phyloP scores from a whole-genome alignment of 2,329 filamentous ascomycete species.

The Zymoseptoria tritici region DNA sequence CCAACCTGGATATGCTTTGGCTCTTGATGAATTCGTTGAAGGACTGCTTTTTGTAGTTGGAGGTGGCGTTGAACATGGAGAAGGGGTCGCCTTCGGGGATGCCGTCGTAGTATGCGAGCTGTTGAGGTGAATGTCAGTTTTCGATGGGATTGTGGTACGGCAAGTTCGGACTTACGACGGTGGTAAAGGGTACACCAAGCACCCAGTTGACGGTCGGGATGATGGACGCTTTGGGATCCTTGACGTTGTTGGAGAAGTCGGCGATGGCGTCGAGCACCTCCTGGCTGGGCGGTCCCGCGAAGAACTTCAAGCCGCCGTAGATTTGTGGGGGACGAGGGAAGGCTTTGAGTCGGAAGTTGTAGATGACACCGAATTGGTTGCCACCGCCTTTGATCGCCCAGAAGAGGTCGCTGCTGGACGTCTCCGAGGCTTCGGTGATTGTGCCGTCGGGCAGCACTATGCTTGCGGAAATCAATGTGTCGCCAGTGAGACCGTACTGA shows the following conservation, averaged over 20 bases:
- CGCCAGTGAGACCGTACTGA: conserved; percentile 4
- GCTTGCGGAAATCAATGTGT: conserved; percentile 4
- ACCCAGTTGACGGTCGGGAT: not conserved
- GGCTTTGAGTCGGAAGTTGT: not conserved
- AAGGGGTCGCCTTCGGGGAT: not conserved
- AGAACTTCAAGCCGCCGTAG: conserved; percentile 5
- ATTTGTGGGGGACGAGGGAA: conserved; percentile 1
- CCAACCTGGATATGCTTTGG: not conserved
- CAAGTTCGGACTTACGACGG: not conserved
- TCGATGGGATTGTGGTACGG: not conserved
- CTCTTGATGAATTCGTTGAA: not conserved
- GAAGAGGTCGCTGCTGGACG: conserved; percentile 26
- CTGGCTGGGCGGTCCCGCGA: not conserved
- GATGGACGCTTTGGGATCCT: conserved; percentile 6
- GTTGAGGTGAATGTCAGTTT: not conserved
- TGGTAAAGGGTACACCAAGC: not conserved
- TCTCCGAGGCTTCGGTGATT: not conserved
- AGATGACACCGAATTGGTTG: conserved; percentile 7
- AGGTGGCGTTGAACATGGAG: not conserved
- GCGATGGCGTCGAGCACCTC: conserved; percentile 3
- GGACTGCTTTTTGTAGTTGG: not conserved
- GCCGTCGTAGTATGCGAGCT: conserved; percentile 1
- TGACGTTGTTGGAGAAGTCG: conserved; percentile 1
- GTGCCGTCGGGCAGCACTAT: conserved; percentile 7
- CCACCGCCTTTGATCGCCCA: conserved; percentile 7